Conservation (phyloP, 2,329 filamentous ascomycete species). For the Rutstroemia sydowiana region DNA sequence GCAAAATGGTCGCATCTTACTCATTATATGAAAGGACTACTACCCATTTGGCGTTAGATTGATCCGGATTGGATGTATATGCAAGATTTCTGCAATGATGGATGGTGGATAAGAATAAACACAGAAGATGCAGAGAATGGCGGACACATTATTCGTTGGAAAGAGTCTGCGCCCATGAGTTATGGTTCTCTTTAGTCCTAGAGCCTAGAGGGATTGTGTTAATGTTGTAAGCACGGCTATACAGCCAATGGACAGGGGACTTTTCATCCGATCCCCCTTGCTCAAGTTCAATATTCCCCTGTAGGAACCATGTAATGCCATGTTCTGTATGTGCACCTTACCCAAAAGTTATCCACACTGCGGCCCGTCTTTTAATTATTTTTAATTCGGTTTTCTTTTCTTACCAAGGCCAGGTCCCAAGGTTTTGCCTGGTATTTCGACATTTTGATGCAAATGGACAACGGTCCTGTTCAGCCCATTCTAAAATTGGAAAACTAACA, state of each 20-base stretch:
- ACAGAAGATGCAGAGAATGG: conserved; percentile 1
- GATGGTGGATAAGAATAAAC: conserved; percentile 7
- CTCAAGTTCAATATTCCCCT: conserved; percentile 2
- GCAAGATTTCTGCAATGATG: conserved; percentile 3
- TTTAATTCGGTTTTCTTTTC: too few species aligned
- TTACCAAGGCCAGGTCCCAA: too few species aligned
- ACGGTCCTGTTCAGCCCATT: conserved; percentile 12
- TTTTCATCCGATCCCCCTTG: conserved; percentile 9
- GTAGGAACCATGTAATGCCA: conserved; percentile 2
- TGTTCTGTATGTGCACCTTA: not conserved
- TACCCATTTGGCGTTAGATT: conserved; percentile 4
- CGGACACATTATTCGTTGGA: conserved; percentile 4
- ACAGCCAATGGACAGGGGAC: conserved; percentile 9
- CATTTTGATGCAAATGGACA: conserved; percentile 6
- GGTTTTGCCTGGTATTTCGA: too few species aligned
- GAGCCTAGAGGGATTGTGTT: not conserved
- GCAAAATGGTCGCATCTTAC: conserved; percentile 4
- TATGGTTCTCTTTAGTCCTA: not conserved
- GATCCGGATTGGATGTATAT: conserved; percentile 3
- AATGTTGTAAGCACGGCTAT: conserved; percentile 8
- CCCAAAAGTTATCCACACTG: not conserved
- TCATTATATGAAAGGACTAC: conserved; percentile 1
- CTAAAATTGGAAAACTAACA: conserved; percentile 17
- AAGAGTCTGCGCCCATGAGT: conserved; percentile 8
- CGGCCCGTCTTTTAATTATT: conserved; percentile 3